These are phyloP conservation scores for Zea mays DNA, from an alignment of 176 grass and related monocot genomes.

Conservation along the genomic window DNA sequence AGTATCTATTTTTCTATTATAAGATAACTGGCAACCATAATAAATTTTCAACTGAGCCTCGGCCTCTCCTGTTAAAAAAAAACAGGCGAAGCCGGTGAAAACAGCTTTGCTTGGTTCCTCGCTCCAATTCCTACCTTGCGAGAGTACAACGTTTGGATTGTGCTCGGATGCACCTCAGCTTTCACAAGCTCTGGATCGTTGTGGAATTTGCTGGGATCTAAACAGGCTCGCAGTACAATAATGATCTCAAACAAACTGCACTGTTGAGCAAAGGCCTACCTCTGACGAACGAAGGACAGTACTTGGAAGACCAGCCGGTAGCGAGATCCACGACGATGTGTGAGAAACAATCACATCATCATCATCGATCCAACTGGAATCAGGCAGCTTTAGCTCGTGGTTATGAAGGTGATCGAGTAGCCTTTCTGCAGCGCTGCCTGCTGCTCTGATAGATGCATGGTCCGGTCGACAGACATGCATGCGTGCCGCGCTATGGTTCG, in stretches of 20 bases:
- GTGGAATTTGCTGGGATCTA: background rate
- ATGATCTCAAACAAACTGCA: background rate
- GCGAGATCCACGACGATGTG: background rate
- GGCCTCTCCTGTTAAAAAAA: too few relatives aligned
- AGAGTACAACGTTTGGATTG: too few relatives aligned
- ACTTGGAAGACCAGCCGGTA: background rate
- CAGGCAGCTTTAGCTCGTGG: constrained; percentile 14
- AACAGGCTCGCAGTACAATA: background rate
- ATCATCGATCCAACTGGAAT: background rate
- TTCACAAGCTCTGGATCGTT: background rate
- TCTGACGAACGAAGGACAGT: background rate
- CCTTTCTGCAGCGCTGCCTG: background rate
- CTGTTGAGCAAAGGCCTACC: background rate
- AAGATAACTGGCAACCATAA: too few relatives aligned
- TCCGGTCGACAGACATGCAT: background rate
- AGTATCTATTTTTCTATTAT: too few relatives aligned
- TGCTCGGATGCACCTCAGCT: background rate
- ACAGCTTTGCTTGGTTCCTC: too few relatives aligned
- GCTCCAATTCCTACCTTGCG: too few relatives aligned
- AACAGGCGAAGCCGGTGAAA: too few relatives aligned
- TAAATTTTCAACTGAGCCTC: too few relatives aligned
- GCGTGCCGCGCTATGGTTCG: too few relatives aligned
- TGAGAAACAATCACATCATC: background rate
- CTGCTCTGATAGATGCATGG: background rate
- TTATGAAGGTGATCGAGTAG: background rate